A percentile compares a stretch with the other conserved stretches of the same genome.
These are phyloP conservation scores for Eucalyptus camaldulensis DNA, from an alignment of 345 rosid species.

Conservation along the genomic window DNA sequence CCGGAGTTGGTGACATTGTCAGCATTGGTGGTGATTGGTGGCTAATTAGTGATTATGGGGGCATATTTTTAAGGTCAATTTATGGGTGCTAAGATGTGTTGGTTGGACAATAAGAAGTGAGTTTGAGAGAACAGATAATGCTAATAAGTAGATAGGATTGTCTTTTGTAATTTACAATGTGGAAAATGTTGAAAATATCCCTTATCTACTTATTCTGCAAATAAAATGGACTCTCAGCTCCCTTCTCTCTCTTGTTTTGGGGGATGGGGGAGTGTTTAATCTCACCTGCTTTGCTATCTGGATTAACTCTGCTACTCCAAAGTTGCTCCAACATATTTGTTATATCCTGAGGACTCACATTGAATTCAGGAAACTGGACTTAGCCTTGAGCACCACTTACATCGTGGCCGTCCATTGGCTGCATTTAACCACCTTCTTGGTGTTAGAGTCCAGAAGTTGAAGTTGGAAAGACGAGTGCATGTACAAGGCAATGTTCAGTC, in stretches of 20 bases:
- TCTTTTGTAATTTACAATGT: background rate
- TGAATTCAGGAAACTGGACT: constrained; percentile 60
- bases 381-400: constrained; percentile 86
- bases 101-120: background rate
- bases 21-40: background rate
- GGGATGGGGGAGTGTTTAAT: background rate
- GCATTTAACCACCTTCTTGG: constrained; percentile 82
- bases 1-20: background rate
- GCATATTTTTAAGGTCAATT: background rate
- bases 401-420: constrained; percentile 96
- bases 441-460: constrained; percentile 57
- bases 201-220: background rate
- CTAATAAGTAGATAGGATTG: background rate
- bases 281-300: background rate
- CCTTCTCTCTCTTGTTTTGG: background rate
- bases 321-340: background rate
- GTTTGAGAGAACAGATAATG: background rate
- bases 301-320: background rate
- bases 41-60: background rate
- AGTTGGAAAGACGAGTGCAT: constrained; percentile 44
- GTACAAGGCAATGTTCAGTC: constrained; percentile 70
- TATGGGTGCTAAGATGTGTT: background rate
- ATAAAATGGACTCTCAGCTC: background rate
- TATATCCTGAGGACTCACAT: background rate
- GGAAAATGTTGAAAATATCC: background rate